A percentile compares a stretch with the other conserved stretches of the same genome.
Evolutionary conservation across 2,329 filamentous ascomycete genomes (phyloP).

Genomic region (Ophiobolus disseminans): DNA sequence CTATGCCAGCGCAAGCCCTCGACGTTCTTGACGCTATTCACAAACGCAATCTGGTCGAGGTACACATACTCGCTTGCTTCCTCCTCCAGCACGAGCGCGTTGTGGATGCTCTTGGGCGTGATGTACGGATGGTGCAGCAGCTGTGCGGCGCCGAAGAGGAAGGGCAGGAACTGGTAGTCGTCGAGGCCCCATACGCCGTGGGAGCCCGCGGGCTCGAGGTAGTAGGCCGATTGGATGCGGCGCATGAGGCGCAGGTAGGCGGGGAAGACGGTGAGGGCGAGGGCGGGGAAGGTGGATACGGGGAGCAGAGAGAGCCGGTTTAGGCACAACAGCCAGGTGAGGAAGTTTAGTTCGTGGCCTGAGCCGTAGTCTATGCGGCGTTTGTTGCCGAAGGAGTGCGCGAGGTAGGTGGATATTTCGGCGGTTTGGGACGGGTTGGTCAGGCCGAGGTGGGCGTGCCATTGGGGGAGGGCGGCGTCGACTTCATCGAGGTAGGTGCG

Average conservation of each 20-base stretch:
- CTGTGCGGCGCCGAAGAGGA: constrained; percentile 59
- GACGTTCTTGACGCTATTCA: constrained; percentile 95
- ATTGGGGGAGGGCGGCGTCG: constrained; percentile 55
- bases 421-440: constrained; percentile 61
- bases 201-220: constrained; percentile 77
- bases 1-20: constrained; percentile 95
- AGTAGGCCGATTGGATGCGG: constrained; percentile 86
- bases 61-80: constrained; percentile 85
- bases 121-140: constrained; percentile 70
- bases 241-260: constrained; percentile 89
- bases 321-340: constrained; percentile 94
- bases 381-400: constrained; percentile 84
- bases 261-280: constrained; percentile 80
- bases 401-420: constrained; percentile 81
- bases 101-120: constrained; percentile 73
- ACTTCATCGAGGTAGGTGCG: constrained; percentile 78
- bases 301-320: constrained; percentile 76
- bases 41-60: constrained; percentile 88
- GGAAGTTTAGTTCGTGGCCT: constrained; percentile 96
- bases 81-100: constrained; percentile 85
- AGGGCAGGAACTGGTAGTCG: constrained; percentile 62
- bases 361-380: constrained; percentile 90
- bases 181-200: constrained; percentile 62
- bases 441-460: constrained; percentile 70
- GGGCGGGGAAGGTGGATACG: constrained; percentile 70